Conservation (phyloP, 257 asterid genomes). For the Solanum sitiens region DNA sequence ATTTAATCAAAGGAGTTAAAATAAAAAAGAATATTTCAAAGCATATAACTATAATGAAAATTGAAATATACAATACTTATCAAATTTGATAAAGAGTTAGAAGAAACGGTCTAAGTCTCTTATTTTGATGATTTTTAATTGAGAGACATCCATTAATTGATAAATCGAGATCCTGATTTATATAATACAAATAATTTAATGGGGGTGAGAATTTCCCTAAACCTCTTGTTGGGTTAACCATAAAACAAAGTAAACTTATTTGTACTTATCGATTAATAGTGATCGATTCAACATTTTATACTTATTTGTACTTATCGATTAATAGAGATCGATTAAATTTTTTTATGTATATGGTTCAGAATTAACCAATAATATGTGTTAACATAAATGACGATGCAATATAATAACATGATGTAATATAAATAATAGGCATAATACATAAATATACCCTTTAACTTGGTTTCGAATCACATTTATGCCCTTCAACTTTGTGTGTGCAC, state of each 20-base stretch:
- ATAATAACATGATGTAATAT: too few species aligned
- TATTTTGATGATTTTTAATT: background rate
- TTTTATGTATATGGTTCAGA: background rate
- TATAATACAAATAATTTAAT: background rate
- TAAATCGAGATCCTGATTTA: background rate
- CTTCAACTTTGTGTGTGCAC: too few species aligned
- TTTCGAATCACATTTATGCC: too few species aligned
- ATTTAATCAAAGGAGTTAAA: background rate
- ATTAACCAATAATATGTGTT: background rate
- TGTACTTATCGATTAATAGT: background rate
- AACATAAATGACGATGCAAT: background rate
- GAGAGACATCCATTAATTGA: background rate
- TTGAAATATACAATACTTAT: background rate
- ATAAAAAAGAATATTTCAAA: background rate
- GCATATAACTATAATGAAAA: background rate
- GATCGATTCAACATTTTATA: background rate
- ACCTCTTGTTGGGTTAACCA: background rate
- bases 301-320: background rate
- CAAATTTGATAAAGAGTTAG: background rate
- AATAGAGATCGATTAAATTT: background rate
- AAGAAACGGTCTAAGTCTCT: background rate
- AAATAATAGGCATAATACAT: too few species aligned
- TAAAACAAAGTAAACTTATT: background rate
- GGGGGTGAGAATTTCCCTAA: background rate
- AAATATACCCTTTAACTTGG: too few species aligned